These are phyloP conservation scores for Rhynchospora tenuis DNA, from an alignment of 176 grass and related monocot species.

Conservation along the genomic window DNA sequence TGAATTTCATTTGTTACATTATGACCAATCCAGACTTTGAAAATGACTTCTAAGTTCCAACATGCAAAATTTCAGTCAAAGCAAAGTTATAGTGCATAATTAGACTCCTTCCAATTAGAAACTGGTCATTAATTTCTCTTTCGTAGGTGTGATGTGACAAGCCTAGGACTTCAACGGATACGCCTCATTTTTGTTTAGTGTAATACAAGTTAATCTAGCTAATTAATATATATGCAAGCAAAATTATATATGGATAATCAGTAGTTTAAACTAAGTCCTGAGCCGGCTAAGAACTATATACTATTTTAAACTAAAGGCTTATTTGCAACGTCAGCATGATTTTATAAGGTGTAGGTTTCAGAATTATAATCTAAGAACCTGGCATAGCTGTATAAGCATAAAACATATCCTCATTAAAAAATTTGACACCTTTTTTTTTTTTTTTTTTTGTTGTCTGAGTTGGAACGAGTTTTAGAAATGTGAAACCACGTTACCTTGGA, in stretches of 20 bases:
- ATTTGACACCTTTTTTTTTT: background rate
- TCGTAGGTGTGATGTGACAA: background rate
- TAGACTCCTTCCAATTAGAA: constrained; percentile 22
- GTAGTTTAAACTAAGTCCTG: background rate
- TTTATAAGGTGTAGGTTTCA: background rate
- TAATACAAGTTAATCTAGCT: background rate
- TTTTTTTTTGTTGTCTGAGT: background rate
- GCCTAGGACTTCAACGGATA: background rate
- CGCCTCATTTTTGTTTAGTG: background rate
- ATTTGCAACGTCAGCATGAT: background rate
- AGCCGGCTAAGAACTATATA: background rate
- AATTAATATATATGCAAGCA: constrained; percentile 1
- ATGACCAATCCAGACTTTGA: background rate
- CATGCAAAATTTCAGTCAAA: background rate
- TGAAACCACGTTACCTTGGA: constrained; percentile 8
- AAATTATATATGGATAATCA: constrained; percentile 4
- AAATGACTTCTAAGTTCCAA: background rate
- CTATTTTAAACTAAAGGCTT: background rate
- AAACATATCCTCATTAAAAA: background rate
- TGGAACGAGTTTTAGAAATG: background rate
- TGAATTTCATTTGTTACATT: background rate
- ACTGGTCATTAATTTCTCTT: background rate
- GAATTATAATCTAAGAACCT: background rate
- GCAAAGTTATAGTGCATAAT: constrained; percentile 1
- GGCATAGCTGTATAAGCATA: background rate